These are phyloP conservation scores for Lactuca sativa DNA, from an alignment of 129 eudicot species.

Conservation along the genomic window DNA sequence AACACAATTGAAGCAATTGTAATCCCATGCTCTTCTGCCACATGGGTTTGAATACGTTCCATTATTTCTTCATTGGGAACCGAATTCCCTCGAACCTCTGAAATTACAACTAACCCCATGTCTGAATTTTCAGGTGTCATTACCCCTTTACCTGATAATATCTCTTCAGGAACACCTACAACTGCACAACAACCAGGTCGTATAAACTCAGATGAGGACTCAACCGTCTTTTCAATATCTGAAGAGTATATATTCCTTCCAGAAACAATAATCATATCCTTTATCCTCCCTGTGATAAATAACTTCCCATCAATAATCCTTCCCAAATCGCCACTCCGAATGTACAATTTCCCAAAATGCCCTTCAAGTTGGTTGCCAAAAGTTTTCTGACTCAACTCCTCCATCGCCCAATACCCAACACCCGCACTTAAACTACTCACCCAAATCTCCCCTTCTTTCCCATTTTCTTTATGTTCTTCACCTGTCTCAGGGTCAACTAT, in stretches of 20 bases:
- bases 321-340: constrained; percentile 47
- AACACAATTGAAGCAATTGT: constrained; percentile 38
- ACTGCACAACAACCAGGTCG: constrained; percentile 54
- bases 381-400: constrained; percentile 41
- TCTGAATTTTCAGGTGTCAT: constrained; percentile 28
- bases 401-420: constrained; percentile 51
- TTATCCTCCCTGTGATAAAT: constrained; percentile 50
- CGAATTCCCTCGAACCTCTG: constrained; percentile 42
- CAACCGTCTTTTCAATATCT: constrained; percentile 53
- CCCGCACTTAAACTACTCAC: constrained; percentile 47
- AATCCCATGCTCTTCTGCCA: constrained; percentile 48
- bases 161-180: constrained; percentile 44
- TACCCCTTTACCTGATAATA: constrained; percentile 35
- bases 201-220: constrained; percentile 40
- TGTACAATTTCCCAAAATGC: constrained; percentile 31
- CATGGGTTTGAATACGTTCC: constrained; percentile 26
- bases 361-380: constrained; percentile 32
- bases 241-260: constrained; percentile 51
- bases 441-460: constrained; percentile 54
- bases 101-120: constrained; percentile 42
- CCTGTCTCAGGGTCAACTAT: constrained; percentile 46
- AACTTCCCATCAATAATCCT: constrained; percentile 37
- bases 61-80: constrained; percentile 12
- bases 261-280: constrained; percentile 45
- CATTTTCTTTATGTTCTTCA: constrained; percentile 36